Evolutionary conservation across 139 green algal species (phyloP).

Genomic region (Auxenochlorella pyrenoidosa): DNA sequence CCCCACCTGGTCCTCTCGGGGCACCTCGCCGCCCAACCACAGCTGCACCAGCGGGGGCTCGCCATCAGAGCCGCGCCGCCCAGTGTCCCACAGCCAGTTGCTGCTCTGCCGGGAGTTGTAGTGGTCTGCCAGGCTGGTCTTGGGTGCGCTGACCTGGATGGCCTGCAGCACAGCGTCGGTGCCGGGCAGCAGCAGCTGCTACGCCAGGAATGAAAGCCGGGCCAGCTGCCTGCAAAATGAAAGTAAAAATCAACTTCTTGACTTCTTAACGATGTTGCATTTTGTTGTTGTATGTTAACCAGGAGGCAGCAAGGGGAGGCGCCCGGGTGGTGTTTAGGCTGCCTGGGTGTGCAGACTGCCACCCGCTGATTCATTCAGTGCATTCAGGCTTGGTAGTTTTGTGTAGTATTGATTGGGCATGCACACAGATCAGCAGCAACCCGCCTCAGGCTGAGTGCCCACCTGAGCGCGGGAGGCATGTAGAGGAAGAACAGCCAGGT

Average conservation of each 20-base stretch:
- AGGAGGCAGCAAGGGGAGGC: no score
- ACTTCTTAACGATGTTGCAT: no score
- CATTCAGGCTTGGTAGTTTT: no score
- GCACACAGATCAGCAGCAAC: no score
- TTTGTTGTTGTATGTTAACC: no score
- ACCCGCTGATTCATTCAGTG: no score
- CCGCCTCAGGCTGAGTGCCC: no score
- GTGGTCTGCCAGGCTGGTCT: not conserved
- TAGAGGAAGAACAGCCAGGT: constrained; percentile 64
- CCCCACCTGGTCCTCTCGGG: not conserved
- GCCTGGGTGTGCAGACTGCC: no score
- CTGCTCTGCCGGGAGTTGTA: constrained; percentile 12
- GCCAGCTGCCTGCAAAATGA: constrained; percentile 37
- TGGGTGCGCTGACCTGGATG: not conserved
- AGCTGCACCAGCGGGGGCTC: not conserved
- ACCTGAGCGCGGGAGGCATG: constrained; percentile 54
- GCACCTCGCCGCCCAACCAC: not conserved
- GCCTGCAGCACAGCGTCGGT: not conserved
- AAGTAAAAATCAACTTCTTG: not conserved
- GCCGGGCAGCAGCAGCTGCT: constrained; percentile 58
- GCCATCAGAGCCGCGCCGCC: not conserved
- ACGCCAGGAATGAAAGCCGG: constrained; percentile 51
- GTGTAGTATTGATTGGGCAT: no score
- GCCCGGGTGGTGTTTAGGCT: no score
- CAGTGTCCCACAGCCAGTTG: not conserved